Evolutionary conservation across 2,329 filamentous ascomycete genomes (phyloP).

Genomic region (Colletotrichum plurivorum): DNA sequence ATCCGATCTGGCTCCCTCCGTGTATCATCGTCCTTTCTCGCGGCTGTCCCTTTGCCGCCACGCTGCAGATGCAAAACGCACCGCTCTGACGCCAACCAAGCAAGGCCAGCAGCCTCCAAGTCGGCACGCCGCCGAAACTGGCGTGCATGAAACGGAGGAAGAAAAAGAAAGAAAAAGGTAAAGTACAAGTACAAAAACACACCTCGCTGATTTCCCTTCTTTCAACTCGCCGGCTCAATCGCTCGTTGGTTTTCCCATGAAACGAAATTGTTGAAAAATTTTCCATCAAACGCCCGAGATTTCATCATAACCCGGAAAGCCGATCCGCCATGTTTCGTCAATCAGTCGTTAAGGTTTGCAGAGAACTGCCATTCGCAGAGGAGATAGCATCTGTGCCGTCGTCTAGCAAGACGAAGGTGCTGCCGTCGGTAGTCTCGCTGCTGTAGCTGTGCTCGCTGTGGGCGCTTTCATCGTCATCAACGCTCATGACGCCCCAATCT

Average conservation of each 20-base stretch:
- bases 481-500: slow-evolving; percentile 30
- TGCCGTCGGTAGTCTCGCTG: slow-evolving; percentile 6
- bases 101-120: neutral
- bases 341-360: neutral
- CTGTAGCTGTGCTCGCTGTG: neutral
- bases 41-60: slow-evolving; percentile 1
- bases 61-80: slow-evolving; percentile 20
- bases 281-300: slow-evolving; percentile 2
- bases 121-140: neutral
- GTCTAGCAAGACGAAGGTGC: slow-evolving; percentile 20
- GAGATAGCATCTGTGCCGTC: slow-evolving; percentile 1
- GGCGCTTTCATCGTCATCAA: slow-evolving; percentile 8
- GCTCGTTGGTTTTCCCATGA: slow-evolving; percentile 1
- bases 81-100: slow-evolving; percentile 26
- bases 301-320: neutral
- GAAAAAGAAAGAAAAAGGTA: slow-evolving; percentile 13
- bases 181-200: slow-evolving; percentile 30
- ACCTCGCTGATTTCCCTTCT: slow-evolving; percentile 2
- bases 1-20: neutral
- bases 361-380: slow-evolving; percentile 27
- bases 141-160: neutral
- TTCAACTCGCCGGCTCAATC: neutral
- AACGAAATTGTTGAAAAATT: neutral
- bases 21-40: slow-evolving; percentile 4
- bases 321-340: neutral